These are phyloP conservation scores for Fusarium camptoceras DNA, from an alignment of 2,329 filamentous ascomycete genomes.

Conservation along the genomic window DNA sequence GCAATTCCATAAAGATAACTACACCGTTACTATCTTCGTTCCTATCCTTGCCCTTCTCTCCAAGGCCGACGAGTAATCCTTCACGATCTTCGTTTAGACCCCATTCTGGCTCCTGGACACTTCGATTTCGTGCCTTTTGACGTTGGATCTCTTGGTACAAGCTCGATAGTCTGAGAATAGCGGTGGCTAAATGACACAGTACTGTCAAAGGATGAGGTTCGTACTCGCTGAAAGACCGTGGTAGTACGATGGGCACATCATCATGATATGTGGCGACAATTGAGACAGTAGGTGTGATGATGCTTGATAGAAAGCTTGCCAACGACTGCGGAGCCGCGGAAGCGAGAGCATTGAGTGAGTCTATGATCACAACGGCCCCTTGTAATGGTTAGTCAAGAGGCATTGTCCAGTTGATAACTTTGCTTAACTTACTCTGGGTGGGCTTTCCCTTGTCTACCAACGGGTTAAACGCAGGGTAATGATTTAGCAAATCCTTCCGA, in stretches of 20 bases:
- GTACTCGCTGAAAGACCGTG: slow-evolving; percentile 62
- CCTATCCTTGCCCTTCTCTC: slow-evolving; percentile 60
- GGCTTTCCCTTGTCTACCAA: slow-evolving; percentile 52
- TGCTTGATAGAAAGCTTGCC: slow-evolving; percentile 75
- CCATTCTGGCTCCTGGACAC: slow-evolving; percentile 79
- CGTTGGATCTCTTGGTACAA: slow-evolving; percentile 79
- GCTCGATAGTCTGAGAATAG: slow-evolving; percentile 79
- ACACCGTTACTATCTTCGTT: slow-evolving; percentile 59
- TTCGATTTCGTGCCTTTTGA: slow-evolving; percentile 81
- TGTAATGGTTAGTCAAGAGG: slow-evolving; percentile 25
- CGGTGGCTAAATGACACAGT: slow-evolving; percentile 88
- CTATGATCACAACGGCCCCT: slow-evolving; percentile 83
- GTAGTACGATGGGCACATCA: slow-evolving; percentile 74
- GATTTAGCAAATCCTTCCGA: slow-evolving; percentile 68
- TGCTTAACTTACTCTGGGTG: slow-evolving; percentile 56
- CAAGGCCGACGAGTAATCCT: slow-evolving; percentile 79
- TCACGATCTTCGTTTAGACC: slow-evolving; percentile 82
- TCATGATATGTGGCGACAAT: slow-evolving; percentile 85
- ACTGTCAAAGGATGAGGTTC: slow-evolving; percentile 77
- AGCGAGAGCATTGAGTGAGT: slow-evolving; percentile 78
- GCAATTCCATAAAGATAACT: slow-evolving; percentile 86
- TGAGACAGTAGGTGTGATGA: slow-evolving; percentile 74
- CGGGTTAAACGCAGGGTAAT: slow-evolving; percentile 58
- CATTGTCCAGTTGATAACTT: not conserved
- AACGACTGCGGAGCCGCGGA: slow-evolving; percentile 66